phyloP scores from a whole-genome alignment of 352 stramenopile genomes.

The Phytophthora multivora region DNA sequence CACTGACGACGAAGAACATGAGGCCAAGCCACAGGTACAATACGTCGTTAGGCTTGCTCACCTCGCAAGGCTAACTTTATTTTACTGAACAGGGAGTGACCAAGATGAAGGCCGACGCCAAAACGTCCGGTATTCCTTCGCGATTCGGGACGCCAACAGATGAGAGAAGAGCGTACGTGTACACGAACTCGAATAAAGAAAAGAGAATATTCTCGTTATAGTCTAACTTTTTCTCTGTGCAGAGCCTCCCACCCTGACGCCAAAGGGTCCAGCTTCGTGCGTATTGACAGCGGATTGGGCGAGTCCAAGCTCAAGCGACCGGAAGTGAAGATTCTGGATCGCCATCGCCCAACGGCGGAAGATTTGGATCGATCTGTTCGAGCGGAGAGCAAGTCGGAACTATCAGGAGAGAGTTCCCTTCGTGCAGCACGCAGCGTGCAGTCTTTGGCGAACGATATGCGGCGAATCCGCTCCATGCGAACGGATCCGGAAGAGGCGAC shows the following conservation, averaged over 20 bases:
- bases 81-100: constrained; percentile 6
- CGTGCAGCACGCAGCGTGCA: constrained; percentile 81
- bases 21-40: constrained; percentile 25
- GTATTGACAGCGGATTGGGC: constrained; percentile 37
- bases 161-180: constrained; percentile 41
- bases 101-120: constrained; percentile 25
- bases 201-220: too few species aligned
- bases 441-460: constrained; percentile 80
- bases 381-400: constrained; percentile 52
- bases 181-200: too few species aligned
- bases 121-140: constrained; percentile 14
- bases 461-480: constrained; percentile 69
- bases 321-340: constrained; percentile 60
- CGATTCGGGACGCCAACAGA: constrained; percentile 28
- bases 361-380: constrained; percentile 25
- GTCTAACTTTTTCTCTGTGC: background rate
- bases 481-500: constrained; percentile 28
- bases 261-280: constrained; percentile 10
- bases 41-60: background rate
- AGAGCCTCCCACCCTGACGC: constrained; percentile 29
- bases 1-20: constrained; percentile 25
- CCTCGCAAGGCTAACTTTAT: background rate
- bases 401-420: constrained; percentile 30
- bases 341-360: constrained; percentile 28
- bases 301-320: constrained; percentile 81